Evolutionary conservation across 176 grass and related monocot species (phyloP).

Genomic region (Aechmea fasciata): DNA sequence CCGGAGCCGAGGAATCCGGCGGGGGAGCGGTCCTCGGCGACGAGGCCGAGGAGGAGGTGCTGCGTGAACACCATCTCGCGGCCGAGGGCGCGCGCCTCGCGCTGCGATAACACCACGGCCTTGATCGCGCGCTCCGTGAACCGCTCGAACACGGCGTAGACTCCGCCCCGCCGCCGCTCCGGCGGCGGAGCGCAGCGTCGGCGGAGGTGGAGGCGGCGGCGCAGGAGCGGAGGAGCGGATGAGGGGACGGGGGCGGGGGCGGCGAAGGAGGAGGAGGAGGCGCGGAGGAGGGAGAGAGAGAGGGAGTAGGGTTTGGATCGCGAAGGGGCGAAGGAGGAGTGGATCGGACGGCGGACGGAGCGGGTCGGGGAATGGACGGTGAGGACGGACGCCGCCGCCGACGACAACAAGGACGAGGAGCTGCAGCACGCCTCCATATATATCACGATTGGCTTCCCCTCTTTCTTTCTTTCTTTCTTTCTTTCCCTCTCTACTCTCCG

Average conservation of each 20-base stretch:
- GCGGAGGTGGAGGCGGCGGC: background rate
- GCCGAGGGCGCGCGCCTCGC: constrained; percentile 69
- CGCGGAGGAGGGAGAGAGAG: background rate
- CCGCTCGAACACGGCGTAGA: constrained; percentile 68
- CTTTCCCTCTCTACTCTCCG: too few relatives aligned
- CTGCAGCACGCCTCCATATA: constrained; percentile 36
- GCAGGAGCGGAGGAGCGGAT: constrained; percentile 8
- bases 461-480: background rate
- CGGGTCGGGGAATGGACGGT: background rate
- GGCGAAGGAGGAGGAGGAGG: background rate
- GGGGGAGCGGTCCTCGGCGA: constrained; percentile 62
- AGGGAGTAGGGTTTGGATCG: background rate
- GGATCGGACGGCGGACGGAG: background rate
- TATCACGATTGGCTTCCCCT: background rate
- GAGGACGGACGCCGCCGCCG: background rate
- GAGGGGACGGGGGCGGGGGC: constrained; percentile 6
- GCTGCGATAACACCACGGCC: constrained; percentile 66
- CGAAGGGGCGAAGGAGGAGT: too few relatives aligned
- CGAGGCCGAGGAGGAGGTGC: constrained; percentile 78
- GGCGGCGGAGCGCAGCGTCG: background rate
- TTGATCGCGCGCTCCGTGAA: constrained; percentile 83
- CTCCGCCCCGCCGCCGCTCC: background rate
- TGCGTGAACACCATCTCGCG: constrained; percentile 53
- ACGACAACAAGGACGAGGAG: constrained; percentile 12
- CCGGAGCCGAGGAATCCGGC: constrained; percentile 65